These are phyloP conservation scores for Lophiostoma macrostomum DNA, from an alignment of 495 filamentous ascomycete genomes.

Conservation along the genomic window DNA sequence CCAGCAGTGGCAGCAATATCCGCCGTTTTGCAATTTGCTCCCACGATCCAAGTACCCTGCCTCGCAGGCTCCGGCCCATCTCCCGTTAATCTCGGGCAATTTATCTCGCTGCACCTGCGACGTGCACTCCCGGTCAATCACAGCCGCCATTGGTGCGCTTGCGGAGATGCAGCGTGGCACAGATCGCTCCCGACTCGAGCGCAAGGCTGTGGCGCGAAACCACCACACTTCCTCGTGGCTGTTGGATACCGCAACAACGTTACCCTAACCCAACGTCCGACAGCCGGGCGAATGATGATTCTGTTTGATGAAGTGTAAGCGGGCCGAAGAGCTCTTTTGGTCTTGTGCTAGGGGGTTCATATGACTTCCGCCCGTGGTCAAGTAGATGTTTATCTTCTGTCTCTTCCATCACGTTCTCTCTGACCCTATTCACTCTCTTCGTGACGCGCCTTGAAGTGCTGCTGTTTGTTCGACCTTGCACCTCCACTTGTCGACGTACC, in stretches of 20 bases:
- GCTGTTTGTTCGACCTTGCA: conserved; percentile 1
- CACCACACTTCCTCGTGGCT: neutral
- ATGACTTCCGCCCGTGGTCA: neutral
- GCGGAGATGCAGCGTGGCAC: neutral
- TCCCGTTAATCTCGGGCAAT: conserved; percentile 7
- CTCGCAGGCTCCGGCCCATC: neutral
- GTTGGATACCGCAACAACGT: neutral
- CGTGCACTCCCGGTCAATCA: neutral
- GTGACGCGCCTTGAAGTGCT: conserved; percentile 27
- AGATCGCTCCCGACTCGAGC: neutral
- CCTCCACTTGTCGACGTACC: conserved; percentile 2
- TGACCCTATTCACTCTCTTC: conserved; percentile 4
- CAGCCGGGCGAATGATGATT: too few species aligned
- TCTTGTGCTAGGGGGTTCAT: neutral
- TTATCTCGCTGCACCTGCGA: neutral
- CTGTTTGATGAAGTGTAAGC: too few species aligned
- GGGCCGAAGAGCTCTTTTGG: too few species aligned
- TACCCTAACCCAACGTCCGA: neutral
- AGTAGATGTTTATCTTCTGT: neutral
- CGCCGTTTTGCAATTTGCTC: too few species aligned
- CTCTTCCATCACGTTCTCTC: neutral
- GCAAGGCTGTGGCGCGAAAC: neutral
- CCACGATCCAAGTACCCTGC: neutral
- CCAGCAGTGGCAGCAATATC: too few species aligned
- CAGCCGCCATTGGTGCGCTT: neutral